Evolutionary conservation across 2,329 filamentous ascomycete species (phyloP).

Genomic region (Aspergillus novofumigatus): DNA sequence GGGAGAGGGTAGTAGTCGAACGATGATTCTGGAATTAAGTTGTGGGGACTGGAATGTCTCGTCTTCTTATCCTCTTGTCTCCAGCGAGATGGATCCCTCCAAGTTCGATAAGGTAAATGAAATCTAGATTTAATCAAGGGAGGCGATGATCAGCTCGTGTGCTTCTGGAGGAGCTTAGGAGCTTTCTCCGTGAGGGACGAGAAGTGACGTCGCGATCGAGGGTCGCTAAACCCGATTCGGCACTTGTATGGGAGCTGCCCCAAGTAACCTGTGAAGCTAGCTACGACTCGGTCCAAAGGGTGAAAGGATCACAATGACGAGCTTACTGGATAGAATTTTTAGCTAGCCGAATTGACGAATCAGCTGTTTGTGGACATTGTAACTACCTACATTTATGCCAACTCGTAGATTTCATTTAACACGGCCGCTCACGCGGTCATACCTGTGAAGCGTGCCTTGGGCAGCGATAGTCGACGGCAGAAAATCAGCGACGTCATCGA

Average conservation of each 20-base stretch:
- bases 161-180: not conserved
- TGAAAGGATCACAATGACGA: not conserved
- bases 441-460: not conserved
- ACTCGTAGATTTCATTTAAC: not conserved
- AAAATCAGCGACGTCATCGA: slow-evolving; percentile 15
- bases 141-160: not conserved
- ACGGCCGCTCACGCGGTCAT: not conserved
- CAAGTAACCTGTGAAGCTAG: not conserved
- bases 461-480: not conserved
- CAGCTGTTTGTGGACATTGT: not conserved
- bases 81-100: not conserved
- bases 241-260: not conserved
- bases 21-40: not conserved
- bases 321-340: not conserved
- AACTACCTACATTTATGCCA: not conserved
- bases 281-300: not conserved
- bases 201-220: not conserved
- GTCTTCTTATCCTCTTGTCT: not conserved
- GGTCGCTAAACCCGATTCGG: not conserved
- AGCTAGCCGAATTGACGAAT: not conserved
- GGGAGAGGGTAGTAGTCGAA: not conserved
- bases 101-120: not conserved
- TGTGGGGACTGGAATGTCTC: not conserved
- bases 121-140: not conserved
- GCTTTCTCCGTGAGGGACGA: not conserved